These are phyloP conservation scores for Aspergillus brunneoviolaceus DNA, from an alignment of 2,329 filamentous ascomycete species.

Conservation along the genomic window DNA sequence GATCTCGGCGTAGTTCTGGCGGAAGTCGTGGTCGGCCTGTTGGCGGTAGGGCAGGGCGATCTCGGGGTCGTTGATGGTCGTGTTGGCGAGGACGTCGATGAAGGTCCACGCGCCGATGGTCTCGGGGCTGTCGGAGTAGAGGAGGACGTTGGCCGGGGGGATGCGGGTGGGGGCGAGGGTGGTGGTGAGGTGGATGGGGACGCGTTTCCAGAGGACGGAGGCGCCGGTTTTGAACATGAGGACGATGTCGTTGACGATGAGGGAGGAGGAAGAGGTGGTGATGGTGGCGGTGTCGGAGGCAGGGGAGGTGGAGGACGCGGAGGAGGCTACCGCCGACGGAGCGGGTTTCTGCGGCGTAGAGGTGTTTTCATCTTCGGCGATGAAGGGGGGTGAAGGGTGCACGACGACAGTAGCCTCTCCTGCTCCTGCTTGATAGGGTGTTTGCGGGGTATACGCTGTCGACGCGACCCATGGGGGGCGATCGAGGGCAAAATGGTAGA, in stretches of 20 bases:
- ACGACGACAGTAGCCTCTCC: background rate
- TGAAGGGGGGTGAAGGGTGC: background rate
- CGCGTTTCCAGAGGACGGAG: conserved; percentile 26
- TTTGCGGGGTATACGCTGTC: background rate
- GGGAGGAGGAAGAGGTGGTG: background rate
- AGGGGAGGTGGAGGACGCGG: background rate
- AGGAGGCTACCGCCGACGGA: background rate
- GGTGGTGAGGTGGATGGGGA: conserved; percentile 29
- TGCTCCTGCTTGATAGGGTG: background rate
- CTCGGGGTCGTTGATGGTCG: conserved; percentile 17
- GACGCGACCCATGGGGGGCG: conserved; percentile 4
- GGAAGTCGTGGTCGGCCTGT: conserved; percentile 24
- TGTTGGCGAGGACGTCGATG: conserved; percentile 26
- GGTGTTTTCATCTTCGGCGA: background rate
- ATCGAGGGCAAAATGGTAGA: conserved; percentile 27
- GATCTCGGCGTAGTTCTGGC: conserved; percentile 25
- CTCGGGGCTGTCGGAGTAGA: conserved; percentile 28
- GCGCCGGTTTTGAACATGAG: conserved; percentile 28
- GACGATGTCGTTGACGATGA: background rate
- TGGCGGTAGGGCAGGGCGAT: conserved; percentile 22
- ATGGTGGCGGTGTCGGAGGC: background rate
- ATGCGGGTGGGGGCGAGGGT: conserved; percentile 25
- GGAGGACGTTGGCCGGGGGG: conserved; percentile 20
- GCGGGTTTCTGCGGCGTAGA: background rate
- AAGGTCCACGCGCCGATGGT: conserved; percentile 23